A percentile compares a stretch with the other conserved stretches of the same genome.
These are phyloP conservation scores for Nidularia sp. DNA, from an alignment of 768 basidiomycete species.

Conservation along the genomic window DNA sequence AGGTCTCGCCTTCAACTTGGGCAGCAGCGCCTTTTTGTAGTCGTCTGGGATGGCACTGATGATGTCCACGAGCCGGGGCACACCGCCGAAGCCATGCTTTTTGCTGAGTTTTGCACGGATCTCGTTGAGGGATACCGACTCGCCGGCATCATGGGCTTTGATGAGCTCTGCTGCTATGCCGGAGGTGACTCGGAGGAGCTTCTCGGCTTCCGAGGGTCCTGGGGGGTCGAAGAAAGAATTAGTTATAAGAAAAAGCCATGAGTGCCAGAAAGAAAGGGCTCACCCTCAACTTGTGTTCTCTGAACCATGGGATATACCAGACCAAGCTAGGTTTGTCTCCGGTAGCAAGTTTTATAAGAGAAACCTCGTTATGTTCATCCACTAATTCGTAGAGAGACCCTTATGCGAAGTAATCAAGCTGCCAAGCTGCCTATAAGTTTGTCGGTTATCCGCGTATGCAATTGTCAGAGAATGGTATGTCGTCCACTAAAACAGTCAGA, in stretches of 20 bases:
- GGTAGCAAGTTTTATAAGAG: no score
- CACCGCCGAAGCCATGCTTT: conserved; percentile 80
- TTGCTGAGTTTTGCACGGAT: conserved; percentile 87
- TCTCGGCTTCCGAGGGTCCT: conserved; percentile 88
- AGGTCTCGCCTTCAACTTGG: conserved; percentile 88
- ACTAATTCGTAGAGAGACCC: no score
- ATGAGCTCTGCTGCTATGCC: conserved; percentile 95
- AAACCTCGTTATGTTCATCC: no score
- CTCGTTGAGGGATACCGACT: conserved; percentile 81
- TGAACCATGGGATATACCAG: conserved; percentile 6
- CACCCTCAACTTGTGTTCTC: conserved; percentile 13
- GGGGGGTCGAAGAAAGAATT: not conserved
- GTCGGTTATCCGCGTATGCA: no score
- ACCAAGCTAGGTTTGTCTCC: no score
- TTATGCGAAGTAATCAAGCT: no score
- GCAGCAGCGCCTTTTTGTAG: conserved; percentile 87
- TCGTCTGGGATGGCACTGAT: conserved; percentile 98
- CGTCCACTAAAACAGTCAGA: no score
- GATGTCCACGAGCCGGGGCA: conserved; percentile 94
- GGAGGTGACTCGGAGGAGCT: conserved; percentile 85
- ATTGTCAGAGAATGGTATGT: no score
- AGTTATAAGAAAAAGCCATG: not conserved
- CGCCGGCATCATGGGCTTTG: conserved; percentile 74
- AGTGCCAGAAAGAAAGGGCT: not conserved
- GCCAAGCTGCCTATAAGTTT: no score